Evolutionary conservation across 2,329 filamentous ascomycete genomes (phyloP), one percentile per base, ranked within the genome.

Genomic region (Fusarium compactum): DNA sequence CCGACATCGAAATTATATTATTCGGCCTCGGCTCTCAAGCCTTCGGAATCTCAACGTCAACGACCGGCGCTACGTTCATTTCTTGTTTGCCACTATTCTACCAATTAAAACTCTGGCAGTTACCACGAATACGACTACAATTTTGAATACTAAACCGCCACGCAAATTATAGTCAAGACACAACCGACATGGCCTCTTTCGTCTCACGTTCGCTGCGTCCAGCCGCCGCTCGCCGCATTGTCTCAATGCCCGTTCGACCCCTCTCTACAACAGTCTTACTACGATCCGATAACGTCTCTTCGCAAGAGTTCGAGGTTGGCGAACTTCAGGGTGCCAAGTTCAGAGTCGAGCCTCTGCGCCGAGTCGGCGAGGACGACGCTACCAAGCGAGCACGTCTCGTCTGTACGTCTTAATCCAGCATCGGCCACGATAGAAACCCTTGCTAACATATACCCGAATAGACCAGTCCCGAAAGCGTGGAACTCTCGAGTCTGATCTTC

Each of bases 401-500:
- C 25, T 89, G 87, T 89, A 80, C 32, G 91, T 76, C 38, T 47
- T 29, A 45, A 53, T 24, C 11, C 18, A n/a, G 18, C 12, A 30
- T 22, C 47, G 43, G 62, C 61, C 27, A 58, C 29, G 30, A 27
- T 24, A 20, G 44, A 29, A 22, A 24, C 16, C 20, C 41, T 65
- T 32, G n/a, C 40, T 44, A 43, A 43, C 30, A 29, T 55, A 41
- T 54, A 62, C 7, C 14, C 11, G 20, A 54, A 48, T 11, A 16
- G 95, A 99, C 85, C 96, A 99, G 84, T 96, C 92, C 81, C 92
- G 96, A 75, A 99, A 99, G 83, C 91, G 96, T 79, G 96, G 96
- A 74, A 98, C 92, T 72, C 91, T 98, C 78, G 96, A 99, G 81
- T 95, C 93, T 70, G 96, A 99, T 80, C 92, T 99, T 58, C 89